Conservation (phyloP, 192 early-diverging fungal genomes). For the Pilobolus umbonatus region DNA sequence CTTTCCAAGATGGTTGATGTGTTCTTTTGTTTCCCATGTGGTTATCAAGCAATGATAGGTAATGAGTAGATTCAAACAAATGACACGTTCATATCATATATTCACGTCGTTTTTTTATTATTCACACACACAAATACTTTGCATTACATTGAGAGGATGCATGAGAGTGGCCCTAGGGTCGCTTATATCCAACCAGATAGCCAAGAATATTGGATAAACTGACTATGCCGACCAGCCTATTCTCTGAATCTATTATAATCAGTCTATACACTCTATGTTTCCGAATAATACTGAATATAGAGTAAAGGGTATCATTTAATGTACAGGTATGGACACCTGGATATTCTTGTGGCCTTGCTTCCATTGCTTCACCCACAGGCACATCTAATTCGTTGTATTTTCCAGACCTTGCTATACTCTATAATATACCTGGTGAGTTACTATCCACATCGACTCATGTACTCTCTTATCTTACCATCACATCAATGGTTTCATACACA, state of each 20-base stretch:
- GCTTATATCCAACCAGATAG: slow-evolving; percentile 44
- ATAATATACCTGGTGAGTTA: background rate
- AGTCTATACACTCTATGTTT: slow-evolving; percentile 83
- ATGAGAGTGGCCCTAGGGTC: background rate
- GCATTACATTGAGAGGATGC: background rate
- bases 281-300: slow-evolving; percentile 85
- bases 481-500: slow-evolving; percentile 96
- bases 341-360: slow-evolving; percentile 85
- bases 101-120: no score
- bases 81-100: no score
- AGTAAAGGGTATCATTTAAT: slow-evolving; percentile 77
- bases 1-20: no score
- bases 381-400: slow-evolving; percentile 77
- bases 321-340: slow-evolving; percentile 93
- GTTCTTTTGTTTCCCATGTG: no score
- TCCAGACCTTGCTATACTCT: slow-evolving; percentile 65
- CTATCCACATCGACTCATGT: background rate
- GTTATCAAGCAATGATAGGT: no score
- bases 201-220: slow-evolving; percentile 81
- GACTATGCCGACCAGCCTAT: slow-evolving; percentile 76
- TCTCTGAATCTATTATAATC: slow-evolving; percentile 84
- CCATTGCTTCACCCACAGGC: slow-evolving; percentile 81
- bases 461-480: slow-evolving; percentile 61
- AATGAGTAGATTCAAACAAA: no score
- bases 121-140: no score